Percentiles rank a stretch among this genome's conserved stretches.
These are phyloP conservation scores for Bocquillonia castaneifolia DNA, from an alignment of 441 rosid species.

Conservation along the genomic window DNA sequence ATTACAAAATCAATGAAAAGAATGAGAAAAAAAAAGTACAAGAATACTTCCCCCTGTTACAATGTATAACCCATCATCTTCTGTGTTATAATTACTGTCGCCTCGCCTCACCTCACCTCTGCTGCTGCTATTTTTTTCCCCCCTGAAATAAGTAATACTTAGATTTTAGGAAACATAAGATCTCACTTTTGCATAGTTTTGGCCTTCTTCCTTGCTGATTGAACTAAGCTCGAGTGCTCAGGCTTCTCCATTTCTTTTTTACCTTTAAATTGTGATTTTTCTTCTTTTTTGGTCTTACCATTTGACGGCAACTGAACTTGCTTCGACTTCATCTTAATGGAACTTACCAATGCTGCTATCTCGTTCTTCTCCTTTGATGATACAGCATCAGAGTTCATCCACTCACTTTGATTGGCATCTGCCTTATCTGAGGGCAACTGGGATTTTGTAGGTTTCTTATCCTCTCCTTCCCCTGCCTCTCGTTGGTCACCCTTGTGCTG, in stretches of 20 bases:
- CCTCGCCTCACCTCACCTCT: background rate
- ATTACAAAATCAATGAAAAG: no score
- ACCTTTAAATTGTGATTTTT: constrained; percentile 15
- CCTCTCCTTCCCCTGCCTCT: constrained; percentile 24
- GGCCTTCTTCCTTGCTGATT: constrained; percentile 33
- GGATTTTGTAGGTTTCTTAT: constrained; percentile 18
- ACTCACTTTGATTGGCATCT: constrained; percentile 21
- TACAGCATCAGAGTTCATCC: constrained; percentile 15
- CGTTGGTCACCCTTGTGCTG: constrained; percentile 40
- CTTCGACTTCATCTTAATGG: constrained; percentile 67
- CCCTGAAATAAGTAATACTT: background rate
- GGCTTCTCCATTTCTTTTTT: constrained; percentile 14
- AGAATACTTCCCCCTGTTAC: background rate
- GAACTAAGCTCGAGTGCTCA: constrained; percentile 18
- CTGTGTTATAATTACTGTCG: no score
- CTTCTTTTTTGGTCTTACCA: constrained; percentile 28
- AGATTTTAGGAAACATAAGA: background rate
- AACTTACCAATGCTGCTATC: constrained; percentile 53
- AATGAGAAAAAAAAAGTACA: background rate
- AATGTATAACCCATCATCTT: background rate
- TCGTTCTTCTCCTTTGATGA: constrained; percentile 43
- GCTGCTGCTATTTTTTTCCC: background rate
- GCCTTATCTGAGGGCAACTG: constrained; percentile 22
- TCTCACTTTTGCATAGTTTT: constrained; percentile 27
- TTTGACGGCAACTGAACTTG: constrained; percentile 34